Evolutionary conservation across 495 filamentous ascomycete genomes (phyloP).

Genomic region (Haplographium delicatum): DNA sequence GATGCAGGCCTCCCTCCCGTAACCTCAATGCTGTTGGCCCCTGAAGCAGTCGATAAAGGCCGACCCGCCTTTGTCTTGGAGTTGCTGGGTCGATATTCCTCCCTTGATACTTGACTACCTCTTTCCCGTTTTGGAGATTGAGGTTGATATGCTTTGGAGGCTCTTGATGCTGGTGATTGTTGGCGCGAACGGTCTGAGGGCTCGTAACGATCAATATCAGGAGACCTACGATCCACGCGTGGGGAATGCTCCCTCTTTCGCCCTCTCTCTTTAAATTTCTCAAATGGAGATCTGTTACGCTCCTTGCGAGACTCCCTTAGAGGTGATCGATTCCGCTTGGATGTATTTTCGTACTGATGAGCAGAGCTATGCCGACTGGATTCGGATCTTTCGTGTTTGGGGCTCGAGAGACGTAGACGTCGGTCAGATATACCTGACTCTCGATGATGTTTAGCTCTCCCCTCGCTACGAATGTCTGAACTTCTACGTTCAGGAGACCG

Average conservation of each 20-base stretch:
- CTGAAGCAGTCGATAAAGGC: slow-evolving; percentile 15
- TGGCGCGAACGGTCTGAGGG: slow-evolving; percentile 20
- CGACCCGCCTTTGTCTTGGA: slow-evolving; percentile 6
- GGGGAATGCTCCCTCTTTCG: slow-evolving; percentile 12
- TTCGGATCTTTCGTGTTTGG: slow-evolving; percentile 10
- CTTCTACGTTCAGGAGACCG: slow-evolving; percentile 29
- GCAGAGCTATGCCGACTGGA: slow-evolving; percentile 5
- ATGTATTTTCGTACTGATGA: slow-evolving; percentile 7
- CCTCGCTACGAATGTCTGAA: slow-evolving; percentile 24
- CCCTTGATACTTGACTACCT: slow-evolving; percentile 13
- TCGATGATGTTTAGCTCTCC: slow-evolving; percentile 29
- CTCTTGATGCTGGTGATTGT: slow-evolving; percentile 18
- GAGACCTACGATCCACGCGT: slow-evolving; percentile 9
- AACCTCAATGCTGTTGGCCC: slow-evolving; percentile 24
- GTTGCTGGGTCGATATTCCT: slow-evolving; percentile 18
- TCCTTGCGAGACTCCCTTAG: slow-evolving; percentile 6
- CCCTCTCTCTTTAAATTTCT: slow-evolving; percentile 12
- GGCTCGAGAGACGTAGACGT: slow-evolving; percentile 21
- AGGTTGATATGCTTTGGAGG: slow-evolving; percentile 5
- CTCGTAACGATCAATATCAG: slow-evolving; percentile 25
- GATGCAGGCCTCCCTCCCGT: slow-evolving; percentile 7
- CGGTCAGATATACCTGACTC: slow-evolving; percentile 22
- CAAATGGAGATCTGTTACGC: slow-evolving; percentile 16
- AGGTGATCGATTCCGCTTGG: slow-evolving; percentile 15
- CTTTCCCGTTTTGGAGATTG: slow-evolving; percentile 16